These are phyloP conservation scores for Septoria linicola DNA, from an alignment of 2,329 filamentous ascomycete species.

Conservation along the genomic window DNA sequence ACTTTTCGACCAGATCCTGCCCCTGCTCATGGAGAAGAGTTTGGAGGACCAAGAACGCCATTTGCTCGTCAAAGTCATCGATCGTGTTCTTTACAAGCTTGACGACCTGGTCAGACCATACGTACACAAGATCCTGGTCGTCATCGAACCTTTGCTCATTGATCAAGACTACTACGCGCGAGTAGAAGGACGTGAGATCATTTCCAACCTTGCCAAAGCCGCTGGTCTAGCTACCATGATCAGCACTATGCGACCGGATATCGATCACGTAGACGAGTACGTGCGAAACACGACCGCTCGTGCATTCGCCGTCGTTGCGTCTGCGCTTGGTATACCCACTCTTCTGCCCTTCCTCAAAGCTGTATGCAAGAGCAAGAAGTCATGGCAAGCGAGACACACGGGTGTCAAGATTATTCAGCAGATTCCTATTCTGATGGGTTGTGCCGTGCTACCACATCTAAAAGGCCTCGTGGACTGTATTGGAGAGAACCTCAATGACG, in stretches of 20 bases:
- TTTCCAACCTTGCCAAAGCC: slow-evolving; percentile 95
- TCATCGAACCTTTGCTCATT: slow-evolving; percentile 98
- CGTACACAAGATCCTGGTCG: slow-evolving; percentile 96
- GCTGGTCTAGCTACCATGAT: slow-evolving; percentile 98
- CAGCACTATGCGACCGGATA: slow-evolving; percentile 97
- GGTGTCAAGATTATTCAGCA: slow-evolving; percentile 99
- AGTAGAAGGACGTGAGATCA: slow-evolving; percentile 97
- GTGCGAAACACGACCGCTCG: slow-evolving; percentile 96
- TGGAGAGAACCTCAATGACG: slow-evolving; percentile 90
- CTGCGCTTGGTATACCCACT: slow-evolving; percentile 90
- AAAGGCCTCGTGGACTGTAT: slow-evolving; percentile 97
- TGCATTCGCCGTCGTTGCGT: slow-evolving; percentile 95
- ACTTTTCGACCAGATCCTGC: slow-evolving; percentile 95
- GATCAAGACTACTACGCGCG: slow-evolving; percentile 99
- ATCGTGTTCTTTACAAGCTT: slow-evolving; percentile 96
- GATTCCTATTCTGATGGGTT: slow-evolving; percentile 98
- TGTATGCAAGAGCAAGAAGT: slow-evolving; percentile 97
- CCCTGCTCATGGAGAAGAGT: slow-evolving; percentile 96
- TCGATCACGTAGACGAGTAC: slow-evolving; percentile 97
- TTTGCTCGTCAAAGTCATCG: slow-evolving; percentile 97
- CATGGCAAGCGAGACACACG: slow-evolving; percentile 96
- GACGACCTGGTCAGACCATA: slow-evolving; percentile 95
- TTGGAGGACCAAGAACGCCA: slow-evolving; percentile 97
- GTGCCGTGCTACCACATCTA: slow-evolving; percentile 89
- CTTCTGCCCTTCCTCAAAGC: slow-evolving; percentile 92